Evolutionary conservation across 257 asterid species (phyloP), one percentile per base, ranked within the genome.

Genomic region (Euphrasia confusa): DNA sequence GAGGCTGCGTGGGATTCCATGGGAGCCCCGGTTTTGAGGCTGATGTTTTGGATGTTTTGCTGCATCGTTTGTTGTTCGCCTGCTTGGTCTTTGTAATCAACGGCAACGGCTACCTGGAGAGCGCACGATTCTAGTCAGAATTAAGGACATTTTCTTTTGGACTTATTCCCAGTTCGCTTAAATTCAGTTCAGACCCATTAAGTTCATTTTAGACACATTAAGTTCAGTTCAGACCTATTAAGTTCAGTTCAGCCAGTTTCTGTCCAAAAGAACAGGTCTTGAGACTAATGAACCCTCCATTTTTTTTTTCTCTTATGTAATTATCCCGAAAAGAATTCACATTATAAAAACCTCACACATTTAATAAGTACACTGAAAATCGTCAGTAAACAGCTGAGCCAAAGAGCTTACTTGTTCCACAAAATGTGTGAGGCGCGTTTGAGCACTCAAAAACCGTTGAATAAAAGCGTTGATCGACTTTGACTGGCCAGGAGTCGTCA

Each of bases 51-150:
- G 35, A 92, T 82, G 65, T 93, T 93, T 69, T 93, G 97, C 75
- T 93, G 99, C 99, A 89, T 93, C 1, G 93, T 89, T 71, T 84
- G 95, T 53, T 93, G 99, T 68, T 92, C 99, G 32, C 97, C 99
- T 0, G 91, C 81, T 76, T 89, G 99, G 75, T 93, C 99, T 75
- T 77, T 89, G 33, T 80, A 93, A 80, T 93, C 99, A 45, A 93
- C 87, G 2, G 96, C 85, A 56, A 87, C 91, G 32, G 99, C 96
- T 28, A 83, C 96, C 99, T 93, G 83, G 10, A 45, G 52, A n/a
- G 24, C n/a, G 15, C 40, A 6, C 10, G 50, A 45, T 45, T 4
- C 50, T 10, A 45, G 15, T 10, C 40, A n/a, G n/a, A n/a, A n/a
- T n/a, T n/a, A n/a, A n/a, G n/a, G n/a, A n/a, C n/a, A n/a, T n/a